Evolutionary conservation across 345 rosid species (phyloP).

Genomic region (Citrus sp.): DNA sequence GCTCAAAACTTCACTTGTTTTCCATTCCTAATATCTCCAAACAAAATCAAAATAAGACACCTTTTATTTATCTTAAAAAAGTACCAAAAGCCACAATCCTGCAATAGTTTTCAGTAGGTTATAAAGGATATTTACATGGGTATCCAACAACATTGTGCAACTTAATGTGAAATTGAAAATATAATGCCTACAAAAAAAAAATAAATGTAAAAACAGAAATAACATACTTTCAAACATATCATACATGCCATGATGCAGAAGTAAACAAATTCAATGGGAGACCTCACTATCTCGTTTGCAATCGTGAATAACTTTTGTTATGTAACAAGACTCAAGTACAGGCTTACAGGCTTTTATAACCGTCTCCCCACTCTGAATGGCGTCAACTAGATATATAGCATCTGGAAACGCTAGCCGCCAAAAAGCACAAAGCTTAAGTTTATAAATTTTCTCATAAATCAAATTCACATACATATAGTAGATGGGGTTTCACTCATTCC

Average conservation of each 20-base stretch:
- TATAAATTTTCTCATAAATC: neutral
- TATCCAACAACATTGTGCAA: no score
- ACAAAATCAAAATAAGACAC: no score
- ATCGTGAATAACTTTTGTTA: constrained; percentile 95
- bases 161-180: no score
- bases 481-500: neutral
- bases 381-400: constrained; percentile 86
- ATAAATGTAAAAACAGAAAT: neutral
- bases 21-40: no score
- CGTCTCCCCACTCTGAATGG: constrained; percentile 63
- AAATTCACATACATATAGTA: neutral
- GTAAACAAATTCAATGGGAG: constrained; percentile 32
- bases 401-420: constrained; percentile 89
- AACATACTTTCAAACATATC: neutral
- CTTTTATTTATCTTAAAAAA: no score
- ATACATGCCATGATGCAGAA: constrained; percentile 20
- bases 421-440: constrained; percentile 13
- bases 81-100: no score
- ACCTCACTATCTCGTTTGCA: constrained; percentile 99
- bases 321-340: constrained; percentile 80
- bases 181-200: constrained; percentile 51
- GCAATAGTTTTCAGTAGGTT: no score
- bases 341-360: constrained; percentile 88
- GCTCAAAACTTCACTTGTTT: no score
- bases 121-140: no score